phyloP scores from a whole-genome alignment of 1,284 basidiomycete genomes.

The Trametes polyzona region DNA sequence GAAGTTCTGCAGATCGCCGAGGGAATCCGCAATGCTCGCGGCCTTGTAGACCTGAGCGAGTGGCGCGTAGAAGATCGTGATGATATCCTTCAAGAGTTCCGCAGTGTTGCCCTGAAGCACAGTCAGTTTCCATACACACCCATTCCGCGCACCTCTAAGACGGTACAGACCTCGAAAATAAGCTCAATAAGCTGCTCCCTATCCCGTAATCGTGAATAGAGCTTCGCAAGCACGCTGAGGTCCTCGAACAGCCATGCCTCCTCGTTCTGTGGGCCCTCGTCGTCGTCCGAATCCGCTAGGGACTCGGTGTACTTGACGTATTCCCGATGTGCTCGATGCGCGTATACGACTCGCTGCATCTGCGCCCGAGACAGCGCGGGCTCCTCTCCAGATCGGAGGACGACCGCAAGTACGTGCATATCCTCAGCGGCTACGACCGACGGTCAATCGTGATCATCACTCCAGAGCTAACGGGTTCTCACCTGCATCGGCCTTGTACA shows the following conservation, averaged over 20 bases:
- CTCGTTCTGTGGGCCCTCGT: constrained; percentile 89
- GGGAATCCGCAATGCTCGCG: constrained; percentile 94
- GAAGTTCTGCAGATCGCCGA: constrained; percentile 93
- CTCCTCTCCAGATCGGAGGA: constrained; percentile 82
- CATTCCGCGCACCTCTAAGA: background rate
- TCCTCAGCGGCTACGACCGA: constrained; percentile 63
- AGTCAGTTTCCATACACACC: background rate
- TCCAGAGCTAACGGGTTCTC: constrained; percentile 28
- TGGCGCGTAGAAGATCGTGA: constrained; percentile 98
- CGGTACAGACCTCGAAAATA: constrained; percentile 85
- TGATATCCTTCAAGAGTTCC: constrained; percentile 96
- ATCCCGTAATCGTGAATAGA: constrained; percentile 84
- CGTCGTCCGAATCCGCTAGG: constrained; percentile 85
- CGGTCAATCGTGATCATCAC: background rate
- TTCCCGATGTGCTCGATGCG: constrained; percentile 75
- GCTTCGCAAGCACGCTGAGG: constrained; percentile 74
- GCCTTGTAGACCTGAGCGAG: constrained; percentile 99
- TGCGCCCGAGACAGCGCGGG: constrained; percentile 77
- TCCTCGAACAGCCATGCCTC: constrained; percentile 97
- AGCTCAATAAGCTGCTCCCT: constrained; percentile 93
- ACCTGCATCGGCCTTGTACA: constrained; percentile 82
- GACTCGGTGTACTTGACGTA: constrained; percentile 70
- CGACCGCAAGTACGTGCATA: constrained; percentile 80
- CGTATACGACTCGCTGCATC: constrained; percentile 77
- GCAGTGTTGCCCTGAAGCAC: constrained; percentile 83